Evolutionary conservation across 139 green algal species (phyloP).

Genomic region (Penium margaritaceum): DNA sequence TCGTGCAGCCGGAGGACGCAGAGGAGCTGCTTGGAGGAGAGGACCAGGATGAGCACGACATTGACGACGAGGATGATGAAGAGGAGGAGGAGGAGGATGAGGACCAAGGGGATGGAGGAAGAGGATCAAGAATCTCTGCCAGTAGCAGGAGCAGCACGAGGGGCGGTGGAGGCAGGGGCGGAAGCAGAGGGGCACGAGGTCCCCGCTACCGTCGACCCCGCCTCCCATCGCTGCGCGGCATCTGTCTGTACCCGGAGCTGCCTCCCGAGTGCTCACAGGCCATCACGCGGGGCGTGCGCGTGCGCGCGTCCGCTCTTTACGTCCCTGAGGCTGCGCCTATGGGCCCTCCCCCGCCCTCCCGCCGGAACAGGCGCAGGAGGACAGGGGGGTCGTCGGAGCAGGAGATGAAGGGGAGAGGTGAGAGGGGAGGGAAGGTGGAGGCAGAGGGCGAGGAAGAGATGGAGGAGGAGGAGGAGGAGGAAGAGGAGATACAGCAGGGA

Average conservation of each 20-base stretch:
- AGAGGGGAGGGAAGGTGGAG: background rate
- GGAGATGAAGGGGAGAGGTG: background rate
- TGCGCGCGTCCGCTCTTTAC: slow-evolving; percentile 25
- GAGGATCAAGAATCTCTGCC: too few species aligned
- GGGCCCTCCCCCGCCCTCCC: background rate
- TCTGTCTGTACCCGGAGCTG: slow-evolving; percentile 53
- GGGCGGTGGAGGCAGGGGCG: too few species aligned
- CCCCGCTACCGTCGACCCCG: too few species aligned
- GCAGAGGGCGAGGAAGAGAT: background rate
- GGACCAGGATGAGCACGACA: too few species aligned
- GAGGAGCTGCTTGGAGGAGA: too few species aligned
- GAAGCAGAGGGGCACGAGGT: too few species aligned
- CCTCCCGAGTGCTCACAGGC: slow-evolving; percentile 36
- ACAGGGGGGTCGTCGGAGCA: background rate
- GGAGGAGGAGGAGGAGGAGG: slow-evolving; percentile 2
- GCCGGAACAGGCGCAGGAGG: background rate
- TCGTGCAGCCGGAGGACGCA: too few species aligned
- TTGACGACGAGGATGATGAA: too few species aligned
- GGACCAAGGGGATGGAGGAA: too few species aligned
- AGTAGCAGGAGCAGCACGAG: too few species aligned
- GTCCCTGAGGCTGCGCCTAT: slow-evolving; percentile 1
- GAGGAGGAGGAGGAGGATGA: too few species aligned
- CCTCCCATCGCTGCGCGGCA: slow-evolving; percentile 33
- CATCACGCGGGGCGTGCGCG: slow-evolving; percentile 58
- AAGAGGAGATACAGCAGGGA: background rate